Base-by-base conservation (phyloP, 148 eudicot genomes). In the Rhododendron molle region DNA sequence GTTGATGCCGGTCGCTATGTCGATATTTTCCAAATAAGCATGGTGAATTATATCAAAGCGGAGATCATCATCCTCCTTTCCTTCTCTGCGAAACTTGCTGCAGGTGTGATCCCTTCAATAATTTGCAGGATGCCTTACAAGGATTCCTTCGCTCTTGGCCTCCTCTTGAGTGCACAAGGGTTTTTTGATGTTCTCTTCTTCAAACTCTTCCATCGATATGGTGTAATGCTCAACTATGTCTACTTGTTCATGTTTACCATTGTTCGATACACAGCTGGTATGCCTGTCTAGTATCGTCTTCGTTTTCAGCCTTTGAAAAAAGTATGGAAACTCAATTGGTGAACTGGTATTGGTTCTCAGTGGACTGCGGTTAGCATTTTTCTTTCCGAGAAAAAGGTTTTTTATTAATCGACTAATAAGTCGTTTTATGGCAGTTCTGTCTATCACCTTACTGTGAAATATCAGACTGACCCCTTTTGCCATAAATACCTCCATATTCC, bases 161-260 rank as follows among this genome's bases (percentile, higher is more conserved):
- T 85, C 34, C 18, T 85, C 43, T 69, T 85, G 69, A 80, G 79
- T 65, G 47, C 82, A 32, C 87, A 80, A 80, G 87, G 87, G 23
- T 73, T 85, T 13, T 85, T 40, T 16, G 87, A 85, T 80, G 58
- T 85, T 34, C 52, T 85, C 21, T 46, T 50, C n/a, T 85, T 43
- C 79, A 28, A 47, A 49, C 76, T 28, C 10, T 69, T 5, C 47
- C 47, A 38, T 10, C 7, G 78, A 20, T 74, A 5, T 8, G 4
- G n/a, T 18, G 46, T 74, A 74, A 74, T 74, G 40, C 20, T 72
- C 76, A 2, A 26, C 8, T 72, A 11, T 14, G 3, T 30, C 21
- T 72, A 1, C 13, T 16, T 32, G 44, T 40, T 40, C 44, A 40
- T 40, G 44, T 40, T 40, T 40, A 26, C 13, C 34, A 11, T 67